phyloP scores from a whole-genome alignment of 1,284 basidiomycete genomes.

The Marasmius tenuissimus region DNA sequence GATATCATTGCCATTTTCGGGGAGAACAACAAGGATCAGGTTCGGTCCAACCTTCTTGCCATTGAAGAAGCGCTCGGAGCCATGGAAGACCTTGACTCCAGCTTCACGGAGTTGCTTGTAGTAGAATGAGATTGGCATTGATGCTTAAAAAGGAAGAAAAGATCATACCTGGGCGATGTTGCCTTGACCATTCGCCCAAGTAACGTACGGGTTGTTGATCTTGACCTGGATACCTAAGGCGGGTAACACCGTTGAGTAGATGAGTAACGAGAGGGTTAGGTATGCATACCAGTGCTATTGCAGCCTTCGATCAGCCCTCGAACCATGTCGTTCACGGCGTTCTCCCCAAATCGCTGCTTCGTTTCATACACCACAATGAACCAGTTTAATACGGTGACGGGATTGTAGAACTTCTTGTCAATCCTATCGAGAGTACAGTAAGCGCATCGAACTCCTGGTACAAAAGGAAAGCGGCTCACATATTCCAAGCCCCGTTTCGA shows the following conservation, averaged over 20 bases:
- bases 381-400: slow-evolving; percentile 55
- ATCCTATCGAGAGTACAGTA: slow-evolving; percentile 39
- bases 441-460: background rate
- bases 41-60: slow-evolving; percentile 41
- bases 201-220: slow-evolving; percentile 23
- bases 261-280: background rate
- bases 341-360: slow-evolving; percentile 46
- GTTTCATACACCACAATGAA: slow-evolving; percentile 65
- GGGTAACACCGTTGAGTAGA: too few species aligned
- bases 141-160: background rate
- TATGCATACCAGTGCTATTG: background rate
- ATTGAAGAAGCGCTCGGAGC: slow-evolving; percentile 24
- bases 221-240: slow-evolving; percentile 2
- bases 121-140: slow-evolving; percentile 22
- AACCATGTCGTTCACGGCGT: background rate
- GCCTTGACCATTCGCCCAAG: slow-evolving; percentile 55
- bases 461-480: slow-evolving; percentile 34
- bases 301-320: background rate
- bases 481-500: slow-evolving; percentile 58
- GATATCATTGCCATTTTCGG: slow-evolving; percentile 70
- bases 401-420: slow-evolving; percentile 61
- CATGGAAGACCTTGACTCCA: slow-evolving; percentile 30
- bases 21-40: slow-evolving; percentile 68
- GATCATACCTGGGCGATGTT: slow-evolving; percentile 45
- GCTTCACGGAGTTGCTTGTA: slow-evolving; percentile 41